Evolutionary conservation across 75 land plant species (phyloP).

Genomic region (Pseudotsuga menziesii): DNA sequence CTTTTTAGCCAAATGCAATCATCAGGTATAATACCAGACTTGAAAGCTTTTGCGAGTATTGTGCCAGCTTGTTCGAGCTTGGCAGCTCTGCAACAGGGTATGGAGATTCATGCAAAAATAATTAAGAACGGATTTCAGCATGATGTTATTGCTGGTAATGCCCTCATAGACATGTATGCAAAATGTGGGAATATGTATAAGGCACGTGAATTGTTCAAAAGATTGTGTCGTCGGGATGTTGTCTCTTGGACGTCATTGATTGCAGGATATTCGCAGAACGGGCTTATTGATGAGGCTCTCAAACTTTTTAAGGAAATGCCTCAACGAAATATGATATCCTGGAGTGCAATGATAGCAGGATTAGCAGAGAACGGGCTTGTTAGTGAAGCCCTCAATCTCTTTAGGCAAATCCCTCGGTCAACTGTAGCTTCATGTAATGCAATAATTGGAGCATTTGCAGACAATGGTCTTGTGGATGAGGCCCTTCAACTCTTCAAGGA

Average conservation of each 20-base stretch:
- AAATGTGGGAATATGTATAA: conserved; percentile 7
- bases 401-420: conserved; percentile 24
- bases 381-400: conserved; percentile 15
- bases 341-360: conserved; percentile 22
- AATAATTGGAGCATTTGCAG: conserved; percentile 27
- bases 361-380: conserved; percentile 23
- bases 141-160: conserved; percentile 10
- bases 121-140: conserved; percentile 7
- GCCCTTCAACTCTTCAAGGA: conserved; percentile 17
- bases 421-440: conserved; percentile 26
- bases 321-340: conserved; percentile 2
- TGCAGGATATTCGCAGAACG: conserved; percentile 13
- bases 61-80: conserved; percentile 23
- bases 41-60: conserved; percentile 19
- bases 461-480: conserved; percentile 8
- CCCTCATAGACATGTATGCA: conserved; percentile 17
- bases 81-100: conserved; percentile 20
- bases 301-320: conserved; percentile 21
- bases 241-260: conserved; percentile 22
- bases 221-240: not conserved
- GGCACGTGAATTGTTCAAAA: conserved; percentile 17
- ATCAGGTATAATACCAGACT: conserved; percentile 17
- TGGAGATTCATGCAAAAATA: conserved; percentile 15
- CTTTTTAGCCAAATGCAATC: conserved; percentile 18
- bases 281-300: conserved; percentile 19